Percentiles rank a stretch among this genome's conserved stretches.
Conservation (phyloP, 495 filamentous ascomycete species). For the Hyaloscypha bicolor region DNA sequence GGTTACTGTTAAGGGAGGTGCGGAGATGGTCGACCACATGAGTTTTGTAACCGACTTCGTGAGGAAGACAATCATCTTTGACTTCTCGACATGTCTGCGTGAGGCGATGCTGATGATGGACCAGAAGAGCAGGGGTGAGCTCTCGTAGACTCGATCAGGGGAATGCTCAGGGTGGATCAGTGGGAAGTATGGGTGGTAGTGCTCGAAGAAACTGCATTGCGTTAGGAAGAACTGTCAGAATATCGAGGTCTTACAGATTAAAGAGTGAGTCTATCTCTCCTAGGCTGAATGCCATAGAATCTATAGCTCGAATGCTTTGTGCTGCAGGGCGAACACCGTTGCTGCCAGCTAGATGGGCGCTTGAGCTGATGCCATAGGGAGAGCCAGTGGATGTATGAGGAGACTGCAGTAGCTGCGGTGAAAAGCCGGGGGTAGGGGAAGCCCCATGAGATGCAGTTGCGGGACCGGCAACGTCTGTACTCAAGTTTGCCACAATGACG, state of each 20-base stretch:
- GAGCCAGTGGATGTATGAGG: neutral
- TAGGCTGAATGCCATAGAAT: neutral
- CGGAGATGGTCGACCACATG: conserved; percentile 45
- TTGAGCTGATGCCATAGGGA: neutral
- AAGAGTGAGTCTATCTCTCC: neutral
- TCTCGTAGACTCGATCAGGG: conserved; percentile 47
- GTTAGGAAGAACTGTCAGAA: neutral
- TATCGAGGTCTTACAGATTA: neutral
- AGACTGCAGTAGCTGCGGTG: neutral
- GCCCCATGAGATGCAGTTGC: neutral
- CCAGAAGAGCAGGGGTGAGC: conserved; percentile 56
- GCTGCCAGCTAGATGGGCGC: neutral
- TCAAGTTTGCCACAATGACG: neutral
- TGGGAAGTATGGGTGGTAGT: conserved; percentile 49
- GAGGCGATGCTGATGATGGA: conserved; percentile 43
- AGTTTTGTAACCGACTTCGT: conserved; percentile 46
- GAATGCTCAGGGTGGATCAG: conserved; percentile 43
- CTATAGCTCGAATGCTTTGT: neutral
- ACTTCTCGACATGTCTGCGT: conserved; percentile 39
- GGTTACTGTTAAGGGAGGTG: conserved; percentile 44
- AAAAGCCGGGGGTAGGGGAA: neutral
- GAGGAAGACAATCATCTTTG: conserved; percentile 44
- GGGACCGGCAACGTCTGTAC: neutral
- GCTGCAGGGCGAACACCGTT: neutral
- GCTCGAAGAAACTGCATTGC: conserved; percentile 46